Base-by-base conservation (phyloP, 2,329 filamentous ascomycete species). In the Ascochyta koolunga region DNA sequence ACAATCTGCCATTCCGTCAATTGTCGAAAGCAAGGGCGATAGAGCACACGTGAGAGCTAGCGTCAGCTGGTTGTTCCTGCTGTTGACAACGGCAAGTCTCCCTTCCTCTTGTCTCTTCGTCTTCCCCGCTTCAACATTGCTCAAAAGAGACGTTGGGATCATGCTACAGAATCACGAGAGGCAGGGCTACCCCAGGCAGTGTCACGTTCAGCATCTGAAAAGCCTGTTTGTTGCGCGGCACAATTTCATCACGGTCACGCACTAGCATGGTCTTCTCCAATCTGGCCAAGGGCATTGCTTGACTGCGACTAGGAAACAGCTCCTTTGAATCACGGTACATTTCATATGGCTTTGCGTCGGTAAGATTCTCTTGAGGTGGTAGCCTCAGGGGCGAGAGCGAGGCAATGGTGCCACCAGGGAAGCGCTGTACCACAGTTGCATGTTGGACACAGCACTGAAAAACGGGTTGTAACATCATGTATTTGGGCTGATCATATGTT, bases 81-180 rank as follows among this genome's bases (percentile, higher is more conserved):
- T 25, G 10, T 6, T 24, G 5, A 24, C 16, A 25, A 16, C 37
- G 19, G 29, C 31, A 46, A 4, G 29, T 5, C 18, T 42, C 42
- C 31, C 36, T 46, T 42, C 16, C 31, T 11, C 19, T 24, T 42
- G 37, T 32, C 24, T 19, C 5, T 16, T n/a, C 15, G 15, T 13
- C 18, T 43, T n/a, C 43, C 43, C 43, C 50, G 38, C 38, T 18
- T 18, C 16, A 38, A 13, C 15, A 22, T 22, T 15, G 16, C 38
- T 7, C 13, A 10, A 40, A 24, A 16, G 16, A 11, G 10, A 18
- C 7, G 4, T 7, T 6, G 32, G 3, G 8, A 16, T 19, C 43
- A 48, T 47, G 18, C 41, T 27, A 43, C 32, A 10, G 27, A 18
- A 18, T 43, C 38, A 53, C 50, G 16, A 36, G 25, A n/a, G 25